Base-by-base conservation (phyloP, 2,329 filamentous ascomycete genomes). In the Helotiales sp. region DNA sequence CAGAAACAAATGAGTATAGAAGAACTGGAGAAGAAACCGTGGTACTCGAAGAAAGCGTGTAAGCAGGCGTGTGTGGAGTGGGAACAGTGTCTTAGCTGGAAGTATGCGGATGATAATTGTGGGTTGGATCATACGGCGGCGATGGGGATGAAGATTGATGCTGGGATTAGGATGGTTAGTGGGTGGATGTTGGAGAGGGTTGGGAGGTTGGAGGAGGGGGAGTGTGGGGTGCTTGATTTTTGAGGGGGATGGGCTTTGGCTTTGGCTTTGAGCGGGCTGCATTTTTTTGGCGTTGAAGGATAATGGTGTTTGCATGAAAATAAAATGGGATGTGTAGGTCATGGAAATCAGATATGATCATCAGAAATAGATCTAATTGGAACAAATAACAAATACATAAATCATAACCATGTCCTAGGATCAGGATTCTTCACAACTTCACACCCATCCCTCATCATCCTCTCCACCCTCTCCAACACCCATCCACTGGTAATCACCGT, bases 151-250 rank as follows among this genome's bases (percentile, higher is more conserved):
- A 42, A 19, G 31, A 55, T 51, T 8, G 57, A 61, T 19, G 55
- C 50, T 5, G 55, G 55, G 13, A 57, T 59, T 38, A 31, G 53
- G 4, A 60, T 62, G 29, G 55, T 56, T 33, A 62, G 57, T 47
- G 62, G 62, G 25, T 64, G 62, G 62, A 64, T 64, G 53, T 22
- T 62, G 9, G 62, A 62, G 6, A 49, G 62, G 34, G 58, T 63
- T 25, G 19, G 29, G n/a, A 47, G 54, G 47, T 38, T 60, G 30
- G 30, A 12, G 30, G 33, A 52, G 34, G 55, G 44, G n/a, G 27
- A 54, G 17, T 63, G 60, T 25, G 46, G 53, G 27, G 44, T 29
- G 9, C 15, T 17, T 17, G 15, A 4, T 40, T 7, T 40, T 12
- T 10, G n/a, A n/a, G n/a, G n/a, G n/a, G n/a, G n/a, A n/a, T n/a